phyloP scores from a whole-genome alignment of 306 rosid species.

The Quillaja saponaria region DNA sequence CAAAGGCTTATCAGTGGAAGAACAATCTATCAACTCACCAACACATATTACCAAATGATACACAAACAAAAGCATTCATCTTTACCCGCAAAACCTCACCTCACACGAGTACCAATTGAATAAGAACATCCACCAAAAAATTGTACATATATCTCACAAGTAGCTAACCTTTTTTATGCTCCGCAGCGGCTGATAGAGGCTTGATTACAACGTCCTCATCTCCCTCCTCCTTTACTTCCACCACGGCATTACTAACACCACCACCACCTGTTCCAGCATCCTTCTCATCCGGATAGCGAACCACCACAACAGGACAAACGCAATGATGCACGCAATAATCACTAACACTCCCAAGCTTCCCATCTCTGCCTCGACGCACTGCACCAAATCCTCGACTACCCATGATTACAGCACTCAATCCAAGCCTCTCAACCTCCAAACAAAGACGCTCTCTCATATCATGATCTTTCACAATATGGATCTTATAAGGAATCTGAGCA shows the following conservation, averaged over 20 bases:
- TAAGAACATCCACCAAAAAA: background rate
- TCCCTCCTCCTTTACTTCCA: conserved; percentile 41
- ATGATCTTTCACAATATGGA: conserved; percentile 96
- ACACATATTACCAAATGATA: too few species aligned
- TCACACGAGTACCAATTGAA: background rate
- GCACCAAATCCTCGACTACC: conserved; percentile 98
- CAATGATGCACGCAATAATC: conserved; percentile 97
- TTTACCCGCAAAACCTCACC: too few species aligned
- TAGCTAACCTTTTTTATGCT: conserved; percentile 60
- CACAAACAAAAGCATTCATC: too few species aligned
- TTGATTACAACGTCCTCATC: conserved; percentile 47
- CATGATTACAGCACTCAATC: conserved; percentile 96
- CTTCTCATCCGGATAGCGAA: conserved; percentile 84
- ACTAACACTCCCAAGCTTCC: conserved; percentile 89
- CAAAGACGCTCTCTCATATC: conserved; percentile 96
- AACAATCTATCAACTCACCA: too few species aligned
- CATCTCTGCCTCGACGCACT: conserved; percentile 71
- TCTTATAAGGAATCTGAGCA: conserved; percentile 93
- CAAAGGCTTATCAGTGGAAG: too few species aligned
- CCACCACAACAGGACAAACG: conserved; percentile 93
- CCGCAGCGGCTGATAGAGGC: conserved; percentile 22
- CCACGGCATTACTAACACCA: conserved; percentile 28
- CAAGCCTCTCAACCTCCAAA: conserved; percentile 86
- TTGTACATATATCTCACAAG: background rate
- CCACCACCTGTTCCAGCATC: conserved; percentile 35